A percentile compares a stretch with the other conserved stretches of the same genome.
Evolutionary conservation across 1,139 yeast species (phyloP).

Genomic region (Zygosaccharomyces pseudobailii): DNA sequence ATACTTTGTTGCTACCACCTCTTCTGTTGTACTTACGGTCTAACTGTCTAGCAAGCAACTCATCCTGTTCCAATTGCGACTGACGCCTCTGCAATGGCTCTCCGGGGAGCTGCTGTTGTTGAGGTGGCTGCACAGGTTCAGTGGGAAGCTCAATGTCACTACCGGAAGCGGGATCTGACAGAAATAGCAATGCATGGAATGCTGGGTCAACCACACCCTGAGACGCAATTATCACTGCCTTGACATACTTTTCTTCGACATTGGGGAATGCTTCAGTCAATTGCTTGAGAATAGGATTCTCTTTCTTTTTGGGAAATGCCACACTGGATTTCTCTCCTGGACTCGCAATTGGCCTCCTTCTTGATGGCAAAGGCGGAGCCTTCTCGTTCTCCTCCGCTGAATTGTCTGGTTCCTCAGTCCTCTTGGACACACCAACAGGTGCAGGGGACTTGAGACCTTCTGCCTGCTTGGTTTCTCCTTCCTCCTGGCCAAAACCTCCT

Average conservation of each 20-base stretch:
- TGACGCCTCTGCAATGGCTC: conserved; percentile 29
- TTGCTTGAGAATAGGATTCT: conserved; percentile 36
- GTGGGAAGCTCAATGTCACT: conserved; percentile 55
- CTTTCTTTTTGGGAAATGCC: conserved; percentile 25
- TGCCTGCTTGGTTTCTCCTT: neutral
- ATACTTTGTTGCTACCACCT: conserved; percentile 12
- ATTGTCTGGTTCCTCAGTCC: conserved; percentile 8
- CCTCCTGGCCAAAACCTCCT: neutral
- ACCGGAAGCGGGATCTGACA: conserved; percentile 67
- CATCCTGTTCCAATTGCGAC: conserved; percentile 68
- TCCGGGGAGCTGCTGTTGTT: conserved; percentile 17
- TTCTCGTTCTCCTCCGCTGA: conserved; percentile 15
- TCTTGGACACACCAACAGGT: neutral
- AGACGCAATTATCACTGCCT: conserved; percentile 82
- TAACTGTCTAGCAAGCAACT: conserved; percentile 71
- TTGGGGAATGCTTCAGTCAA: conserved; percentile 80
- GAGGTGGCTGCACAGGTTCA: conserved; percentile 29
- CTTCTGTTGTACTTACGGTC: conserved; percentile 59
- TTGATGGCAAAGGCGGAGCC: conserved; percentile 69
- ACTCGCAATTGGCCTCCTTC: conserved; percentile 43
- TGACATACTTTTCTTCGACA: conserved; percentile 61
- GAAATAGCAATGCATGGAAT: conserved; percentile 75
- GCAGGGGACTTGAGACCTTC: neutral
- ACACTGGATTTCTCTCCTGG: conserved; percentile 35
- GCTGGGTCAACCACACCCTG: conserved; percentile 78